Base-by-base conservation (phyloP, 148 eudicot species). In the Nepenthes mirabilis region DNA sequence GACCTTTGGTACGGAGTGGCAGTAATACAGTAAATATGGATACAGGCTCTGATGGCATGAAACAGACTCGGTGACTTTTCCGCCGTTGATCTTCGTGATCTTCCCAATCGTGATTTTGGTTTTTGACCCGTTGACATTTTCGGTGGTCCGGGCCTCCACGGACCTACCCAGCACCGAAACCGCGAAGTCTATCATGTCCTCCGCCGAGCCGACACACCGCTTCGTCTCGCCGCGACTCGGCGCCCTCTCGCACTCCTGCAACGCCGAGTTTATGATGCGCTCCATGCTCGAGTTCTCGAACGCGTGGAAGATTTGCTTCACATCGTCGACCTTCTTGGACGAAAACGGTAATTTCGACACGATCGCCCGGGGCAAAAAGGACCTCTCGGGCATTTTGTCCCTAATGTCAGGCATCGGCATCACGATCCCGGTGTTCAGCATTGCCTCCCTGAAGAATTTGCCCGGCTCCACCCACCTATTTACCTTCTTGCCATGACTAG, bases 361-460 rank as follows among this genome's bases (percentile, higher is more conserved):
- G 34, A 90, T 75, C 9, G 69, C 40, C 37, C 91, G 78, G 58
- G 97, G 97, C 62, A 90, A 64, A 69, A 90, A 90, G 61, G 97
- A 84, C 81, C 97, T 80, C 59, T 61, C 63, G 0, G 97, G 97
- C 97, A 90, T 87, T 66, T 84, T 90, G 55, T 90, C 97, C 10
- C 57, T 70, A 14, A 90, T 82, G 55, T 90, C 97, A 14, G 97
- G 97, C 95, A 90, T 87, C 5, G 86, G 85, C 91, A 90, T 90
- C 2, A 84, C 68, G 12, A 67, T 74, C 2, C 97, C 97, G 12
- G 58, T 65, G 48, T 71, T 82, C 54, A 90, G 43, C 78, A 78
- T 75, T 6, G 37, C 53, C 70, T 90, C 97, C 13, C 97, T 68
- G 57, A 90, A 90, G 48, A 90, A 90, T 59, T 80, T 90, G 2